phyloP scores from a whole-genome alignment of 1,284 basidiomycete genomes.

The Xanthoconium separans region DNA sequence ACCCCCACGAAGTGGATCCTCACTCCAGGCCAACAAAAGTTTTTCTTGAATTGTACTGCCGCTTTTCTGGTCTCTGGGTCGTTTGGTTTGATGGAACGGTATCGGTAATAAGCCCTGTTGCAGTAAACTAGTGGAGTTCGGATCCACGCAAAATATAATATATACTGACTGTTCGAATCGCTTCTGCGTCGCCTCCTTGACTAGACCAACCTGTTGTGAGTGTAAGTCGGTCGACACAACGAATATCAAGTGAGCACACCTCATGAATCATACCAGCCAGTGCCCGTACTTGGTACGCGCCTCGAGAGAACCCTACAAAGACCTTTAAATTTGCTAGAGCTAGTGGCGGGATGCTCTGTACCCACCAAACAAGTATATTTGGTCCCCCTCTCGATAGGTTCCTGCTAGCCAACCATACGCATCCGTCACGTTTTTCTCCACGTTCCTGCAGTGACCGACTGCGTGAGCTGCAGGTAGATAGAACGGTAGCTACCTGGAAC shows the following conservation, averaged over 20 bases:
- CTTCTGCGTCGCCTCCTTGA: background rate
- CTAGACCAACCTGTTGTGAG: slow-evolving; percentile 14
- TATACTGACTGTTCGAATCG: slow-evolving; percentile 1
- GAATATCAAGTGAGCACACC: background rate
- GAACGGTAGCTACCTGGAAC: background rate
- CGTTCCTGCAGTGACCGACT: slow-evolving; percentile 1
- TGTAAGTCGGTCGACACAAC: background rate
- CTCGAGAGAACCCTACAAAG: slow-evolving; percentile 39
- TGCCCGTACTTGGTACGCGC: slow-evolving; percentile 40
- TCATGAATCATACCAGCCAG: slow-evolving; percentile 39
- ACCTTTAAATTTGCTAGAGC: no score
- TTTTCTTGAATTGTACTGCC: background rate
- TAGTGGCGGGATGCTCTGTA: no score
- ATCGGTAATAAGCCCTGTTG: background rate
- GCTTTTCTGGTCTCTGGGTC: background rate
- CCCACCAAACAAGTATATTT: no score
- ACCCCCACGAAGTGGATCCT: background rate
- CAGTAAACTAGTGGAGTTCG: slow-evolving; percentile 16
- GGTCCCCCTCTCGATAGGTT: no score
- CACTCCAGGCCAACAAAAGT: background rate
- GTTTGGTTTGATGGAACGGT: background rate
- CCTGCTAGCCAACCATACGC: slow-evolving; percentile 11
- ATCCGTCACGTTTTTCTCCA: slow-evolving; percentile 20
- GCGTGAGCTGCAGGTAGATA: no score
- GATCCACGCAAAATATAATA: background rate